phyloP scores from a whole-genome alignment of 352 stramenopile genomes.

The Blastocystis sp. region DNA sequence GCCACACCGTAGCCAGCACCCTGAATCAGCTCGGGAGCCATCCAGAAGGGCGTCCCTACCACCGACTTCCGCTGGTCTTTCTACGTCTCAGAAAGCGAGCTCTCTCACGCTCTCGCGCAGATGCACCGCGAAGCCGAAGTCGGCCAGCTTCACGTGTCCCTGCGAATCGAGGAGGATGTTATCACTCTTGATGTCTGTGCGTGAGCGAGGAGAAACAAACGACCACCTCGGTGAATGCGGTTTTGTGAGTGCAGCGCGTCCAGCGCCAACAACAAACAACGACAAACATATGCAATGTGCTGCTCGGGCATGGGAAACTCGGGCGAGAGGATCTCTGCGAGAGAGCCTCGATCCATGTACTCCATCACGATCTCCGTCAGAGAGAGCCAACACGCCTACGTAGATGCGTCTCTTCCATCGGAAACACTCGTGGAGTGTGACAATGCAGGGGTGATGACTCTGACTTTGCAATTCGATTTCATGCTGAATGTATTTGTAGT shows the following conservation, averaged over 20 bases:
- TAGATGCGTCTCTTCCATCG: slow-evolving; percentile 61
- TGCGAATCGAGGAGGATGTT: slow-evolving; percentile 65
- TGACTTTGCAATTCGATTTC: slow-evolving; percentile 67
- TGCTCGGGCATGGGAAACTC: slow-evolving; percentile 62
- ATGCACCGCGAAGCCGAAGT: slow-evolving; percentile 67
- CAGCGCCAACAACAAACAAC: slow-evolving; percentile 57
- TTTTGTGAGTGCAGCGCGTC: slow-evolving; percentile 59
- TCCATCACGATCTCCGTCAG: slow-evolving; percentile 80
- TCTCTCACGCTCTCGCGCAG: slow-evolving; percentile 60
- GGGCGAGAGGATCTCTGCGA: slow-evolving; percentile 70
- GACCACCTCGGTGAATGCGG: slow-evolving; percentile 43
- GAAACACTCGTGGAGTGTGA: slow-evolving; percentile 64
- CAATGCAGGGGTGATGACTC: slow-evolving; percentile 65
- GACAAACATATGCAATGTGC: slow-evolving; percentile 66
- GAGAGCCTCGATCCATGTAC: slow-evolving; percentile 76
- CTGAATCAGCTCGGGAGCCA: slow-evolving; percentile 82
- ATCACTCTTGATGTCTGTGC: slow-evolving; percentile 68
- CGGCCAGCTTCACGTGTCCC: slow-evolving; percentile 62
- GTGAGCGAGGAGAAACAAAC: slow-evolving; percentile 61
- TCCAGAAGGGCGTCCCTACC: slow-evolving; percentile 82
- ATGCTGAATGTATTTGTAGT: slow-evolving; percentile 64
- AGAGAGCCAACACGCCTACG: not conserved
- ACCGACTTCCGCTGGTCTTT: slow-evolving; percentile 66
- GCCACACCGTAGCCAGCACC: slow-evolving; percentile 78
- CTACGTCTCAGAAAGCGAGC: not conserved